phyloP scores from a whole-genome alignment of 129 eudicot species.

The Dittrichia graveolens region DNA sequence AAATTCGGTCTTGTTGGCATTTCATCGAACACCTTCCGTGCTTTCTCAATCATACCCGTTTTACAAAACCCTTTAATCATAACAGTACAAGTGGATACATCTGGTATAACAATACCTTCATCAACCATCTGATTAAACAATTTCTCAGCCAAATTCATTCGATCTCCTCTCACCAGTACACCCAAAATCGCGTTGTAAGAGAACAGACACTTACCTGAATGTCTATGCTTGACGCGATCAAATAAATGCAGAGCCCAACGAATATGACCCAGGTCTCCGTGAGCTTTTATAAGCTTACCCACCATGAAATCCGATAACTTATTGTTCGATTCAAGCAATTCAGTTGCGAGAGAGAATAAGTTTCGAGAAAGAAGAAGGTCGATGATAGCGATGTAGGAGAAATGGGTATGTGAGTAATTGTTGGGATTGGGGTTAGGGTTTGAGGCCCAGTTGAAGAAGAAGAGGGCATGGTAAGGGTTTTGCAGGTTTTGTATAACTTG shows the following conservation, averaged over 20 bases:
- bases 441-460: conserved; percentile 67
- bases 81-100: conserved; percentile 54
- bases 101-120: conserved; percentile 37
- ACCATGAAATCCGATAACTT: conserved; percentile 60
- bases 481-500: conserved; percentile 42
- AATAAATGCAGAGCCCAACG: conserved; percentile 47
- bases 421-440: conserved; percentile 49
- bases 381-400: conserved; percentile 56
- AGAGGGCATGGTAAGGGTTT: conserved; percentile 63
- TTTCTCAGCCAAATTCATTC: conserved; percentile 35
- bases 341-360: conserved; percentile 44
- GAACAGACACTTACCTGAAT: conserved; percentile 42
- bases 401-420: conserved; percentile 42
- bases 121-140: conserved; percentile 38
- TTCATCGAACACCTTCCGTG: conserved; percentile 60
- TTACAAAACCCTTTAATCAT: conserved; percentile 63
- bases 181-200: conserved; percentile 61
- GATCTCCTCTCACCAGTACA: conserved; percentile 48
- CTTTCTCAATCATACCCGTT: conserved; percentile 54
- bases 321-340: conserved; percentile 39
- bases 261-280: conserved; percentile 51
- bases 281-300: conserved; percentile 61
- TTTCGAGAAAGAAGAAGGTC: conserved; percentile 43
- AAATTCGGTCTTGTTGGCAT: conserved; percentile 45
- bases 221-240: conserved; percentile 33